Percentiles rank a stretch among this genome's conserved stretches.
phyloP scores from a whole-genome alignment of 2,329 filamentous ascomycete species.

The Fusarium sp. region DNA sequence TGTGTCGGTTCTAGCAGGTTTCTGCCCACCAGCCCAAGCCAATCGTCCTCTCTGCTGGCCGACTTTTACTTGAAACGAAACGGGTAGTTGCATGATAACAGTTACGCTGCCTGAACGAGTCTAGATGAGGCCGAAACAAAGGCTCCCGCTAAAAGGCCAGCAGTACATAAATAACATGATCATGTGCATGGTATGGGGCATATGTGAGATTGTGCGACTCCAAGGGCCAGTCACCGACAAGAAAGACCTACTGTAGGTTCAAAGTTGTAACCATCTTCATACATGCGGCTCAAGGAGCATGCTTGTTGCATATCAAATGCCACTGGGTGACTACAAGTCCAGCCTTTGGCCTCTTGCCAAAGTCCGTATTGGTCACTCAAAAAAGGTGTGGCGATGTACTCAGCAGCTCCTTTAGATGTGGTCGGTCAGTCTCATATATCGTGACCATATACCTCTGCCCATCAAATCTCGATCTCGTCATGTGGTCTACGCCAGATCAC shows the following conservation, averaged over 20 bases:
- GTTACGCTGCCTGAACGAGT: neutral
- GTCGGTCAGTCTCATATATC: neutral
- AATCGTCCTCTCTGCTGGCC: conserved; percentile 10
- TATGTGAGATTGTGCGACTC: conserved; percentile 16
- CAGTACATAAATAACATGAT: conserved; percentile 5
- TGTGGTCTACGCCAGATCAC: conserved; percentile 9
- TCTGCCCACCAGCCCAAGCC: neutral
- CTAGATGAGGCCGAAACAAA: conserved; percentile 32
- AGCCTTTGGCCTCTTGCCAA: neutral
- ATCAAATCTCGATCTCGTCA: conserved; percentile 1
- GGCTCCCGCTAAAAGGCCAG: neutral
- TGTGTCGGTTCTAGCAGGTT: neutral
- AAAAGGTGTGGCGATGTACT: neutral
- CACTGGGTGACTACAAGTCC: neutral
- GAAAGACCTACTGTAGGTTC: neutral
- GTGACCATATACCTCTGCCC: neutral
- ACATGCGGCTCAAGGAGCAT: conserved; percentile 2
- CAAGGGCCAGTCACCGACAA: conserved; percentile 9
- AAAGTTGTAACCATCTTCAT: conserved; percentile 23
- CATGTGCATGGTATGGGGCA: conserved; percentile 14
- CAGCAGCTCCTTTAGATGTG: neutral
- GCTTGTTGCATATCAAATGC: neutral
- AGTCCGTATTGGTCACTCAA: neutral
- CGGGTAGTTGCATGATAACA: conserved; percentile 22
- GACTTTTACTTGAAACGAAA: conserved; percentile 23